Conservation (phyloP, 352 stramenopile genomes). For the Phytophthora tubulina region DNA sequence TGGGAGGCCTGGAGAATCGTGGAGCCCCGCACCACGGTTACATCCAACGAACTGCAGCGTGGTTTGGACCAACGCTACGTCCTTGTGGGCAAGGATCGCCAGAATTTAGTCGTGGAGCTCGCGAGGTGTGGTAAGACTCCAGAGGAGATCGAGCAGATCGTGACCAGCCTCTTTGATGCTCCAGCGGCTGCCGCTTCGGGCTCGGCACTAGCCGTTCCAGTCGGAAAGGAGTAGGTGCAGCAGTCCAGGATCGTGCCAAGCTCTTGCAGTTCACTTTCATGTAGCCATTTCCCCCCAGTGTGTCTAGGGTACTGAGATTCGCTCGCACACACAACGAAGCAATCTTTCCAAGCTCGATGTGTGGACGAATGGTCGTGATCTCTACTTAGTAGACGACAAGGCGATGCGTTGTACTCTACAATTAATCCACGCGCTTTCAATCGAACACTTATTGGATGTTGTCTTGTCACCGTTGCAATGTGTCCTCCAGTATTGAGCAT, state of each 20-base stretch:
- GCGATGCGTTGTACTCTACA: too few species aligned
- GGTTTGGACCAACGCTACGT: neutral
- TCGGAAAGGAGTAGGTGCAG: slow-evolving; percentile 22
- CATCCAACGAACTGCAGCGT: neutral
- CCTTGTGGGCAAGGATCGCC: slow-evolving; percentile 22
- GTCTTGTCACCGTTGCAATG: too few species aligned
- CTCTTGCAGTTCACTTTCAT: neutral
- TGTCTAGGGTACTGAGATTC: too few species aligned
- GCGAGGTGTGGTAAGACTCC: slow-evolving; percentile 38
- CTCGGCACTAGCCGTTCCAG: slow-evolving; percentile 20
- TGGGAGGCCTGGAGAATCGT: slow-evolving; percentile 43
- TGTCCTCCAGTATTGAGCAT: too few species aligned
- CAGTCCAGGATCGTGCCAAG: neutral
- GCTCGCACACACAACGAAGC: too few species aligned
- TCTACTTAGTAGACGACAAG: too few species aligned
- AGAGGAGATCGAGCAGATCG: slow-evolving; percentile 43
- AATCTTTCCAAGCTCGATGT: too few species aligned
- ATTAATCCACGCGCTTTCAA: too few species aligned
- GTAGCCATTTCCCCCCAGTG: neutral
- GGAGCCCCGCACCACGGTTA: slow-evolving; percentile 16
- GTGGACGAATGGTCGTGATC: too few species aligned
- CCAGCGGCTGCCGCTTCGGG: slow-evolving; percentile 2
- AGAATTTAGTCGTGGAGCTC: slow-evolving; percentile 39
- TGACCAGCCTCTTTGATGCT: slow-evolving; percentile 37
- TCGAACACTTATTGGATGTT: too few species aligned